Conservation (phyloP, 257 asterid species). For the Lycium barbarum region DNA sequence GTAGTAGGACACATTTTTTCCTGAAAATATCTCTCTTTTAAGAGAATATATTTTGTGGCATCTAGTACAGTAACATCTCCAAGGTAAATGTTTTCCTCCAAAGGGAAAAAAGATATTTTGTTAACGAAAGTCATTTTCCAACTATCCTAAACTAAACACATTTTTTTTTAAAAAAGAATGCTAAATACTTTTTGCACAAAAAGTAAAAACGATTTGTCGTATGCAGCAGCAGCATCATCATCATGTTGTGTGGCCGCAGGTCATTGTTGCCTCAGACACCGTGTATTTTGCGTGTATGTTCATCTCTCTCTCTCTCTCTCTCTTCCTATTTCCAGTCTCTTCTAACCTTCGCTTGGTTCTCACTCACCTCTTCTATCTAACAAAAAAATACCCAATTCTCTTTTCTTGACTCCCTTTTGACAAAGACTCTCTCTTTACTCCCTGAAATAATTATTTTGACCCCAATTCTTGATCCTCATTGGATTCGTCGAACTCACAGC, state of each 20-base stretch:
- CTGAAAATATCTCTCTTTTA: too few species aligned
- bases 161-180: too few species aligned
- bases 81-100: too few species aligned
- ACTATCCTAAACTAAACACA: too few species aligned
- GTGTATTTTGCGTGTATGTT: conserved; percentile 21
- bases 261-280: background rate
- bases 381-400: background rate
- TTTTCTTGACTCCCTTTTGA: background rate
- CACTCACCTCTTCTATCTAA: background rate
- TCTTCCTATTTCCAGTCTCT: background rate
- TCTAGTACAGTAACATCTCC: too few species aligned
- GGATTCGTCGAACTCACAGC: conserved; percentile 13
- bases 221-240: background rate
- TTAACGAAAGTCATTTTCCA: too few species aligned
- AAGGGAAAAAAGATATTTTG: too few species aligned
- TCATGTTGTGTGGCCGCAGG: conserved; percentile 21
- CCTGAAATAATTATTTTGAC: background rate
- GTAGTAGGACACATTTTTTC: too few species aligned
- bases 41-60: too few species aligned
- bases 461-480: background rate
- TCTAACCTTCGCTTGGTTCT: background rate
- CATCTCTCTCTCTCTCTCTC: background rate
- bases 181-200: too few species aligned
- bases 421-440: background rate
- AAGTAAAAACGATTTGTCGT: background rate